Evolutionary conservation across 1,284 basidiomycete genomes (phyloP), one percentile per base, ranked within the genome.

Genomic region (Cryptococcus sp.): DNA sequence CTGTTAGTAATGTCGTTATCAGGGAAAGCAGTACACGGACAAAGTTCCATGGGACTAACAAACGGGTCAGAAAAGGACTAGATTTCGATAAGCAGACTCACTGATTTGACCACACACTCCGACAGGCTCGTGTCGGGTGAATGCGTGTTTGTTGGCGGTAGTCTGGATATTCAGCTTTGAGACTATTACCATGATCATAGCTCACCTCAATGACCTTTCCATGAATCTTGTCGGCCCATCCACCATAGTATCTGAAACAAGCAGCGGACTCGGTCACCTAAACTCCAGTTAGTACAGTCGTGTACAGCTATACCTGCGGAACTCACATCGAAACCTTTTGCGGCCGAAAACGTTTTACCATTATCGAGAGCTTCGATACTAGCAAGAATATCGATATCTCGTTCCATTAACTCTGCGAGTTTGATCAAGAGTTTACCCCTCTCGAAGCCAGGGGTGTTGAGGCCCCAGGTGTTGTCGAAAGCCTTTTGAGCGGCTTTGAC

Each of bases 41-140:
- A 79, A 83, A 82, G 79, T 83, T 86, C 82, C 88, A 89, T 23
- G 87, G 63, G 55, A 65, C 56, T 54, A 46, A 46, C 8, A n/a
- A 10, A 38, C 3, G 15, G 7, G 42, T 50, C 48, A 57, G 46
- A 38, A 46, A 13, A 15, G 4, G 11, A 43, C 36, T 30, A 14
- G 34, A 36, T 36, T 15, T 15, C 33, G 10, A 37, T 10, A 46
- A 46, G 8, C 44, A 30, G 38, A 46, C 44, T 46, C 44, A 46
- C 44, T 46, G 73, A 93, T 92, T 78, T 90, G 88, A 48, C 88
- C 81, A 55, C 76, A 79, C 57, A 97, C 92, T 64, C 94, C 95
- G 65, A 96, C 87, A 14, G 95, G 93, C 77, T 98, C 94, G 74
- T 96, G 90, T 34, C 86, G 82, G 14, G 89, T 89, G 78, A 90